Evolutionary conservation across 2,329 filamentous ascomycete genomes (phyloP), one percentile per base, ranked within the genome.

Genomic region (Dactylellina cionopaga): DNA sequence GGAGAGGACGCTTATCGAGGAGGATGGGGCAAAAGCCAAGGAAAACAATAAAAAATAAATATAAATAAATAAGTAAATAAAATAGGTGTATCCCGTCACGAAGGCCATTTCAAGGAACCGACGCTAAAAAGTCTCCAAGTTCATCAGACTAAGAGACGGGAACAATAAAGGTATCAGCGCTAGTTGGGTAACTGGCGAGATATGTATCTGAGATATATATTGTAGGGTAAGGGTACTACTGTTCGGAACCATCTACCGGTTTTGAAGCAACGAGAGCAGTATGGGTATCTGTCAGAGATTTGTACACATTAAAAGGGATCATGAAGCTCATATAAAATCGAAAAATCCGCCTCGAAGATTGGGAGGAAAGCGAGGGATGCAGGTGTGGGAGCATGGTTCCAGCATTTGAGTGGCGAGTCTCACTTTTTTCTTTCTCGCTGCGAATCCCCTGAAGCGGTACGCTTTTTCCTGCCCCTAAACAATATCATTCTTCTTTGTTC

Each of bases 371-470:
- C 25, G 3, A 10, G 5, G 19, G 31, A 65, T 49, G 49, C 49
- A 55, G 51, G 64, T 60, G 64, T 70, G 56, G 56, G 56, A 70
- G 43, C 65, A 70, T 70, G 65, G 65, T 56, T 70, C 65, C 63
- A 56, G 65, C 65, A 58, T 70, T 13, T 37, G 55, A 37, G 37
- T 56, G 49, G 35, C 51, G 33, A 44, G 29, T 43, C 58, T 35
- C 46, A 52, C 51, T 44, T 52, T 33, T 63, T 33, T 41, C 29
- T 35, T 33, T 49, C 27, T 35, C 46, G 25, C 39, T 17, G 44
- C 31, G n/a, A n/a, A n/a, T 35, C 44, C 44, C 58, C 41, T 52
- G 56, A 62, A 62, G 56, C 56, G 56, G 56, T 62, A 62, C 56
- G 27, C 56, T 33, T 60, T 10, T 31, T 31, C 37, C 24, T 35